Conservation (phyloP, 1,284 basidiomycete genomes). For the Kalmanozyma brasiliensis region DNA sequence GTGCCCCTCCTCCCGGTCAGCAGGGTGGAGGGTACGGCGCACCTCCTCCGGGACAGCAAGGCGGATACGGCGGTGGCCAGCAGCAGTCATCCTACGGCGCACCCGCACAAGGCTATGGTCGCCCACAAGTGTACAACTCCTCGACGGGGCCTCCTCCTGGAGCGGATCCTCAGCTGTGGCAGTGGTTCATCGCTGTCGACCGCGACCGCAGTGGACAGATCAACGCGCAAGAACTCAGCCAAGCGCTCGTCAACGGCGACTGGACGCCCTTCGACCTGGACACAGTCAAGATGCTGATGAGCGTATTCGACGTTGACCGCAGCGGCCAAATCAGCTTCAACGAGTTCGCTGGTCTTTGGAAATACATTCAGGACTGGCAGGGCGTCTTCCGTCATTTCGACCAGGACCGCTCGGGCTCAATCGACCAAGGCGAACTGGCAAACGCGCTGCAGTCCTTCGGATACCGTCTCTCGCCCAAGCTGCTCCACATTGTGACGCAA, state of each 20-base stretch:
- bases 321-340: slow-evolving; percentile 61
- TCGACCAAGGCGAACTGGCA: slow-evolving; percentile 52
- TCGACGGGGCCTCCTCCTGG: slow-evolving; percentile 56
- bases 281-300: slow-evolving; percentile 64
- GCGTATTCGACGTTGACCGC: slow-evolving; percentile 59
- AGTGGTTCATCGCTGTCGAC: slow-evolving; percentile 61
- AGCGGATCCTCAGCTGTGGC: slow-evolving; percentile 62
- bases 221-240: slow-evolving; percentile 53
- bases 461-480: slow-evolving; percentile 52
- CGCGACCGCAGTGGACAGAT: slow-evolving; percentile 55
- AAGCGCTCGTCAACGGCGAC: slow-evolving; percentile 62
- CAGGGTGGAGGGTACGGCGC: slow-evolving; percentile 32
- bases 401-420: slow-evolving; percentile 51
- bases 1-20: slow-evolving; percentile 32
- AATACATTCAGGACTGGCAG: slow-evolving; percentile 63
- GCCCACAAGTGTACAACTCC: slow-evolving; percentile 47
- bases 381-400: slow-evolving; percentile 60
- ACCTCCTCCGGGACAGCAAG: slow-evolving; percentile 27
- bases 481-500: slow-evolving; percentile 52
- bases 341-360: slow-evolving; percentile 58
- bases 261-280: slow-evolving; percentile 58
- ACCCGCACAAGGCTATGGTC: slow-evolving; percentile 13
- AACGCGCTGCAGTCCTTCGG: slow-evolving; percentile 58
- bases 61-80: slow-evolving; percentile 18
- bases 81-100: slow-evolving; percentile 20